phyloP scores from a whole-genome alignment of 129 eudicot species.

The Kitagawia praeruptora region DNA sequence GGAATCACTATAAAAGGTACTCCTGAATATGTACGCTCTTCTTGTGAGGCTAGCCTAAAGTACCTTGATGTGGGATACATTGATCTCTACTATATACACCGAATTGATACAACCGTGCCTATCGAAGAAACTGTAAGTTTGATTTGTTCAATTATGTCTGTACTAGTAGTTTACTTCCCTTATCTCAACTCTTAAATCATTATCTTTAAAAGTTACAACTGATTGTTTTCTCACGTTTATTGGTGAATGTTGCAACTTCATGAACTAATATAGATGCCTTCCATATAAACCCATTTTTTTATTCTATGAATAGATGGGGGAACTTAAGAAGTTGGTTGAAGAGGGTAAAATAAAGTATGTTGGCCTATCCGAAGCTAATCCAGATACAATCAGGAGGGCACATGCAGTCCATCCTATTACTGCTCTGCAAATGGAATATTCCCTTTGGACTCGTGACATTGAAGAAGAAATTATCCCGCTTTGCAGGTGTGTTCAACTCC shows the following conservation, averaged over 20 bases:
- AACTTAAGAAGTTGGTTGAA: conserved; percentile 40
- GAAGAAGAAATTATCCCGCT: conserved; percentile 36
- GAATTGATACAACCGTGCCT: conserved; percentile 24
- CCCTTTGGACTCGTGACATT: conserved; percentile 35
- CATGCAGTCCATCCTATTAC: conserved; percentile 44
- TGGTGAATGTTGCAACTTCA: neutral
- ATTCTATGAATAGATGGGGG: conserved; percentile 25
- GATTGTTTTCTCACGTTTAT: neutral
- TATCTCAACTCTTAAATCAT: neutral
- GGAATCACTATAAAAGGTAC: conserved; percentile 15
- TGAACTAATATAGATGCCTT: neutral
- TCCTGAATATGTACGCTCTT: conserved; percentile 26
- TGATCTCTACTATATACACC: conserved; percentile 26
- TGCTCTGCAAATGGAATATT: conserved; percentile 28
- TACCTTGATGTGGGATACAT: conserved; percentile 19
- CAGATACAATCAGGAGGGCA: conserved; percentile 37
- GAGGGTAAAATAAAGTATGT: conserved; percentile 44
- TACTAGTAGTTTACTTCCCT: neutral
- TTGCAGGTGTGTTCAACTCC: conserved; percentile 28
- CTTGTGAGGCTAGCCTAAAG: conserved; percentile 25
- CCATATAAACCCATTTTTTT: neutral
- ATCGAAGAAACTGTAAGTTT: conserved; percentile 23
- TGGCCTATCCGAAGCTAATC: conserved; percentile 37
- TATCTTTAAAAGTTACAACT: neutral
- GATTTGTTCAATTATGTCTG: neutral